Evolutionary conservation across 306 rosid genomes (phyloP).

Genomic region (Lupinus albus): DNA sequence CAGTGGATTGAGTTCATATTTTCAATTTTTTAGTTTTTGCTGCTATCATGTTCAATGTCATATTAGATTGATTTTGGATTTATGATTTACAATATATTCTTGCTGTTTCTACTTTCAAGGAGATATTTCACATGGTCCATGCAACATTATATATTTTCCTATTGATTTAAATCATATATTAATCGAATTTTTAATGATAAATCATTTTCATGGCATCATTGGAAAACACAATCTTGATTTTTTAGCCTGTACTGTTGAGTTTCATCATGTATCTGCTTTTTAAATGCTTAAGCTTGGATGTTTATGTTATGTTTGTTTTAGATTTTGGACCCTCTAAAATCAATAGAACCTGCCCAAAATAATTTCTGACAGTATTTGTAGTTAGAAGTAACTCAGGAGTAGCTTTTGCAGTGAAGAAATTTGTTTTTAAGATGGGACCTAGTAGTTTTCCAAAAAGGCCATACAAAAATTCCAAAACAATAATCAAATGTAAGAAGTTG

Average conservation of each 20-base stretch:
- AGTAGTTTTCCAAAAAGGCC: constrained; percentile 13
- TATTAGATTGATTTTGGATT: neutral
- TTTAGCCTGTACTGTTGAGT: constrained; percentile 2
- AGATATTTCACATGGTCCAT: neutral
- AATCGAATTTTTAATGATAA: neutral
- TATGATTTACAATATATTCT: neutral
- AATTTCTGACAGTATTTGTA: neutral
- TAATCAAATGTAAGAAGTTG: neutral
- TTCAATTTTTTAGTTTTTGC: neutral
- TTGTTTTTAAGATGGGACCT: constrained; percentile 15
- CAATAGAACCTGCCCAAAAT: neutral
- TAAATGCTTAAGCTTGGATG: constrained; percentile 10
- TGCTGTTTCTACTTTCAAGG: neutral
- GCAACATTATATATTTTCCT: neutral
- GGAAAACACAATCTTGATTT: constrained; percentile 18
- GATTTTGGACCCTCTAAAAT: constrained; percentile 24
- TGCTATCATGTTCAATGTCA: neutral
- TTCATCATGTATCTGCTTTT: constrained; percentile 10
- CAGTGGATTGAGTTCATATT: neutral
- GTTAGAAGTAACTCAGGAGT: constrained; percentile 7
- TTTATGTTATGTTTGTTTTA: constrained; percentile 8
- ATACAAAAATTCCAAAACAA: constrained; percentile 10
- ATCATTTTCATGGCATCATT: constrained; percentile 10
- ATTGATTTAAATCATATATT: constrained; percentile 16
- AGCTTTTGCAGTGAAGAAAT: neutral